These are phyloP conservation scores for Botryotinia convoluta DNA, from an alignment of 2,329 filamentous ascomycete species.

Conservation along the genomic window DNA sequence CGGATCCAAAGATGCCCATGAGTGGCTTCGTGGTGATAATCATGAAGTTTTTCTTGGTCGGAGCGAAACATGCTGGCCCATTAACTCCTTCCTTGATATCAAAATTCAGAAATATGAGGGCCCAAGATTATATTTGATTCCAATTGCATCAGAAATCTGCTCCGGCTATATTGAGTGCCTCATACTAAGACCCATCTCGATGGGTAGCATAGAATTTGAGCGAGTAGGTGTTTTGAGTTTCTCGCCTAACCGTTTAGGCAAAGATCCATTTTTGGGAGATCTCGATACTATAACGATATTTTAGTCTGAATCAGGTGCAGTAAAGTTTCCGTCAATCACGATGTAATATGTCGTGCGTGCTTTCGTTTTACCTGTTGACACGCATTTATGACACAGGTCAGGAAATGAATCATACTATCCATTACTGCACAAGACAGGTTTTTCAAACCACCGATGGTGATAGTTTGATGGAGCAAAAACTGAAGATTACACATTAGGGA, in stretches of 20 bases:
- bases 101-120: not conserved
- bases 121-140: not conserved
- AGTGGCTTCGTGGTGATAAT: not conserved
- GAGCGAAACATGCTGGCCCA: too few species aligned
- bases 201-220: not conserved
- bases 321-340: too few species aligned
- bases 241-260: rapidly evolving
- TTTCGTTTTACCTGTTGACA: too few species aligned
- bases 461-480: not conserved
- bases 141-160: too few species aligned
- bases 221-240: not conserved
- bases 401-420: too few species aligned
- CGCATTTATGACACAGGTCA: too few species aligned
- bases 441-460: too few species aligned
- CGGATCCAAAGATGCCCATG: not conserved
- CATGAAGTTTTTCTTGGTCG: too few species aligned
- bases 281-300: not conserved
- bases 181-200: not conserved
- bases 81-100: not conserved
- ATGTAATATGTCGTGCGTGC: too few species aligned
- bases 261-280: not conserved
- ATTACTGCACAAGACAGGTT: too few species aligned
- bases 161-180: too few species aligned
- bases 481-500: not conserved
- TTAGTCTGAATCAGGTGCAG: too few species aligned